Conservation (phyloP, 192 early-diverging fungal species). For the Rhizoclosmatium sp. region DNA sequence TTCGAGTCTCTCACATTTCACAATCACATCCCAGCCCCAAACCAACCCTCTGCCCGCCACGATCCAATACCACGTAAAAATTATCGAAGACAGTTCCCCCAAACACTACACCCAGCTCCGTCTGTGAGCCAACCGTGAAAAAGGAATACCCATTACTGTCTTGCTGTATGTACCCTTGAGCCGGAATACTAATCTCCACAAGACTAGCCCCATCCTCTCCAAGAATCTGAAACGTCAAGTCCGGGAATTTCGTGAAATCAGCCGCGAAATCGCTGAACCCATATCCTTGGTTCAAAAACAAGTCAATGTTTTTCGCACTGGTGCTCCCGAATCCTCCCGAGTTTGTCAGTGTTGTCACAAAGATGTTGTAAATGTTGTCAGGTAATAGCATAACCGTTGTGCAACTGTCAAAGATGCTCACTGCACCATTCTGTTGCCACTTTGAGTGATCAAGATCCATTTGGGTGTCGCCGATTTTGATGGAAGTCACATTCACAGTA, state of each 20-base stretch:
- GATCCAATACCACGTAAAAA: conserved; percentile 38
- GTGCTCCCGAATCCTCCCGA: neutral
- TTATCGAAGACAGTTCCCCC: conserved; percentile 33
- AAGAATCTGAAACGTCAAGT: conserved; percentile 4
- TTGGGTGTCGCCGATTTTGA: neutral
- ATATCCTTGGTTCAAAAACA: conserved; percentile 16
- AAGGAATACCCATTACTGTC: neutral
- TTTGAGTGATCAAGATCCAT: neutral
- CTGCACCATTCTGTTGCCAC: conserved; percentile 13
- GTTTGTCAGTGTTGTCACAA: neutral
- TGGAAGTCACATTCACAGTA: conserved; percentile 26
- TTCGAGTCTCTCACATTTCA: neutral
- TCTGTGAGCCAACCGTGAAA: conserved; percentile 20
- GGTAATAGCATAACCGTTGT: conserved; percentile 27
- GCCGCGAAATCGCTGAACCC: conserved; percentile 9
- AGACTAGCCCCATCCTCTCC: neutral
- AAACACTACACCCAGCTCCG: conserved; percentile 12
- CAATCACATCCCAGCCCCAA: conserved; percentile 39
- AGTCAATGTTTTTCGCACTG: conserved; percentile 1
- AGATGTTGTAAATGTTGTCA: neutral
- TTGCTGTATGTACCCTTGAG: conserved; percentile 22
- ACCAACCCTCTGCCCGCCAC: conserved; percentile 19
- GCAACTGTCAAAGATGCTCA: conserved; percentile 35
- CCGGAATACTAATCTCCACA: conserved; percentile 10
- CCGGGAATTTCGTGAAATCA: conserved; percentile 12